phyloP scores from a whole-genome alignment of 257 asterid species.

The Plectranthus barbatus region DNA sequence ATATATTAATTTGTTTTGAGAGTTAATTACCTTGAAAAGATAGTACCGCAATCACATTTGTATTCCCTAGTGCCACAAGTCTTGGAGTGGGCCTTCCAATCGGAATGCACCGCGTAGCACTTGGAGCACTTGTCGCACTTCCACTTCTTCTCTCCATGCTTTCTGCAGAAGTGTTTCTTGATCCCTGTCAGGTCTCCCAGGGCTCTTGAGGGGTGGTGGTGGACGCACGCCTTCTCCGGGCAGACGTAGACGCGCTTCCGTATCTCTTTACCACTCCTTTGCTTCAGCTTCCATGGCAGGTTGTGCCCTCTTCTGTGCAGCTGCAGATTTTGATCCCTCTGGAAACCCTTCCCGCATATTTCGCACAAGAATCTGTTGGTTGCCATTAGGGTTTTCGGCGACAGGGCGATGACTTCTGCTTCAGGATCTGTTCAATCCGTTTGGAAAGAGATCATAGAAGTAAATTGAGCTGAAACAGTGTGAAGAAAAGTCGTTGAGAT shows the following conservation, averaged over 20 bases:
- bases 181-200: conserved; percentile 90
- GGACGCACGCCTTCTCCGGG: conserved; percentile 79
- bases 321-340: conserved; percentile 84
- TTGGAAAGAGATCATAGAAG: too few relatives aligned
- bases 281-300: conserved; percentile 91
- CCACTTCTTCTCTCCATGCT: conserved; percentile 98
- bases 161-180: conserved; percentile 81
- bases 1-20: not conserved
- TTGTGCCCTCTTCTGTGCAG: conserved; percentile 91
- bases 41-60: conserved; percentile 84
- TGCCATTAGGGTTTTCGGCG: conserved; percentile 92
- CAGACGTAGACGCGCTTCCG: conserved; percentile 81
- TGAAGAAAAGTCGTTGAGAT: too few relatives aligned
- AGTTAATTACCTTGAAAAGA: conserved; percentile 59
- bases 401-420: conserved; percentile 82
- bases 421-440: conserved; percentile 50
- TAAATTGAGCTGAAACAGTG: too few relatives aligned
- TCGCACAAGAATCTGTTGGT: conserved; percentile 83
- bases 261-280: conserved; percentile 57
- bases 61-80: conserved; percentile 92
- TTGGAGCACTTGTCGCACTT: conserved; percentile 86
- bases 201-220: conserved; percentile 79
- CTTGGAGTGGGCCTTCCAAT: conserved; percentile 92
- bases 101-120: conserved; percentile 83
- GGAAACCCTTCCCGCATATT: conserved; percentile 91